Base-by-base conservation (phyloP, 331 rosid genomes). In the Malus hybrid region DNA sequence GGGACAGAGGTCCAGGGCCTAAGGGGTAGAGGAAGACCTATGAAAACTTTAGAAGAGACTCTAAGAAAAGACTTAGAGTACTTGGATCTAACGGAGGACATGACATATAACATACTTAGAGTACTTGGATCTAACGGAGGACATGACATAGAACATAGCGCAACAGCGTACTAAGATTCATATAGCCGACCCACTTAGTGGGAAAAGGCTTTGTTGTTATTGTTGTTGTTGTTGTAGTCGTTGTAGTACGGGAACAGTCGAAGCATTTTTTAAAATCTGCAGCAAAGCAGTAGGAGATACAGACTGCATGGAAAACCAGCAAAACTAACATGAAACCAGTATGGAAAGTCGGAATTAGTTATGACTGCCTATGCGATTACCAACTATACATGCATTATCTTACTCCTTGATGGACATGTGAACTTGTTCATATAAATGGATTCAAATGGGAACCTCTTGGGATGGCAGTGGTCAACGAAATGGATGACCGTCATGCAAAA, bases 181-280 rank as follows among this genome's bases (percentile, higher is more conserved):
- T 24, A 24, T 24, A 24, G 24, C 24, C 1, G 24, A 24, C 24
- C 24, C 24, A 24, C 24, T 24, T 24, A 24, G 24, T 24, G 24
- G 24, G 24, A 24, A 24, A 24, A 24, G 1, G 24, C 24, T 24
- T 24, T 24, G 24, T 24, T 24, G 24, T 24, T 24, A n/a, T n/a
- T n/a, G n/a, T n/a, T n/a, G n/a, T 24, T 24, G 24, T 24, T 24
- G 24, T 24, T 24, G 24, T 24, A 1, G 24, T 24, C 1, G 24
- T 24, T 24, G 24, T 34, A 95, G 86, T 55, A 92, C 44, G 75
- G 86, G 79, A 82, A 90, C 87, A 53, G 93, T 88, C 81, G 92
- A 78, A 39, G 98, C 90, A 87, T 88, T 90, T 80, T 88, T 95
- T 80, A 92, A 95, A 85, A 95, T 85, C 79, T 88, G 89, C 0